A percentile compares a stretch with the other conserved stretches of the same genome.
Conservation (phyloP, 352 stramenopile genomes). For the Globisporangium takayamanum region DNA sequence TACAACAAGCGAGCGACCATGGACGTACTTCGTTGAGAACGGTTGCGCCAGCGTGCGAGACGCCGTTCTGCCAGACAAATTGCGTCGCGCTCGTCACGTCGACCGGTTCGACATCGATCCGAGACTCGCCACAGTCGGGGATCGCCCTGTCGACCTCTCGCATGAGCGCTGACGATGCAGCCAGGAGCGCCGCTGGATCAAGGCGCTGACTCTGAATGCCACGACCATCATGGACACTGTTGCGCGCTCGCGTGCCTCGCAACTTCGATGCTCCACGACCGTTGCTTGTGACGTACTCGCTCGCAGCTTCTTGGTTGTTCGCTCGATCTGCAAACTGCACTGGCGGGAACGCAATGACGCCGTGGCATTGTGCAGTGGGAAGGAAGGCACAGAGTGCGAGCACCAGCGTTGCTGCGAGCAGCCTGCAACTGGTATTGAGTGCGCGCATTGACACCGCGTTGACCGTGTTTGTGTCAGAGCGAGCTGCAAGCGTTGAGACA, state of each 20-base stretch:
- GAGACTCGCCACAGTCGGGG: conserved; percentile 12
- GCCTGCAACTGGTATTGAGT: conserved; percentile 13
- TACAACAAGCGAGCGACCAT: neutral
- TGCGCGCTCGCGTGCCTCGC: neutral
- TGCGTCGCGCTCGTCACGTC: conserved; percentile 12
- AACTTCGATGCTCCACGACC: neutral
- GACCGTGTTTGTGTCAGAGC: too few species aligned
- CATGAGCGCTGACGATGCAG: neutral
- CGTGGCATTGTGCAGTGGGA: neutral
- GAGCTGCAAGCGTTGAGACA: too few species aligned
- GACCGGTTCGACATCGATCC: conserved; percentile 5
- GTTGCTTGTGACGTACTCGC: neutral
- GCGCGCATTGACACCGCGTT: neutral
- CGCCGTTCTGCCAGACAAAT: conserved; percentile 20
- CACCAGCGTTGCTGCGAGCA: neutral
- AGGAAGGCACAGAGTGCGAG: too few species aligned
- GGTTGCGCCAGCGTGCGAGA: conserved; percentile 7
- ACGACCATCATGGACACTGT: neutral
- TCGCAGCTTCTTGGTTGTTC: neutral
- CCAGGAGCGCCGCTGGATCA: neutral
- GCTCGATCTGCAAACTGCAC: conserved; percentile 8
- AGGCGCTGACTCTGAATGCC: neutral
- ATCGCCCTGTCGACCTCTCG: conserved; percentile 16
- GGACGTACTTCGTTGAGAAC: neutral
- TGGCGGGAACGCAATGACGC: conserved; percentile 14